phyloP scores from a whole-genome alignment of 2,329 filamentous ascomycete genomes.

The Colletotrichum agaves region DNA sequence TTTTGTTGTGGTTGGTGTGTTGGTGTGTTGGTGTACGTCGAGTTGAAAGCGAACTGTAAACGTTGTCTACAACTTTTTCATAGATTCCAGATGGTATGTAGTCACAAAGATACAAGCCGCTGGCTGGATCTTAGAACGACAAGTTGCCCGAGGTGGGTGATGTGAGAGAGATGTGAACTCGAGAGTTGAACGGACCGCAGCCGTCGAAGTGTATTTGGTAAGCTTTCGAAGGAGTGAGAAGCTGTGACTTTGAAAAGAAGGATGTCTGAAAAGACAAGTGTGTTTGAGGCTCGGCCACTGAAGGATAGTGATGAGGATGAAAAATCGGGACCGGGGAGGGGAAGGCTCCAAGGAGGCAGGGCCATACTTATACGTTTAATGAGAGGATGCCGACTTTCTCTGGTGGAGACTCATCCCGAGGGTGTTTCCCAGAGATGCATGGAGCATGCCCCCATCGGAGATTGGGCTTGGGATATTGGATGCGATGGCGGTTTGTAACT shows the following conservation, averaged over 20 bases:
- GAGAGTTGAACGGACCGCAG: slow-evolving; percentile 29
- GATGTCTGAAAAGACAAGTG: slow-evolving; percentile 36
- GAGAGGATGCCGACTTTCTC: not conserved
- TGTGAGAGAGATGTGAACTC: slow-evolving; percentile 19
- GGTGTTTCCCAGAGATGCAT: slow-evolving; percentile 36
- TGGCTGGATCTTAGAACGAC: slow-evolving; percentile 26
- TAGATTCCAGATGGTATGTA: slow-evolving; percentile 10
- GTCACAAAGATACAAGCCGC: slow-evolving; percentile 24
- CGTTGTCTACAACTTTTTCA: slow-evolving; percentile 34
- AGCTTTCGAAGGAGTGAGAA: slow-evolving; percentile 39
- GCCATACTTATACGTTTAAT: slow-evolving; percentile 30
- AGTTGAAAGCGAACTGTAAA: slow-evolving; percentile 22
- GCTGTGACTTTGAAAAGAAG: slow-evolving; percentile 31
- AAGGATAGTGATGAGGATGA: slow-evolving; percentile 36
- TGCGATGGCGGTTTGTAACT: slow-evolving; percentile 20
- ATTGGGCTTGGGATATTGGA: slow-evolving; percentile 27
- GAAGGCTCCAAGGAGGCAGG: not conserved
- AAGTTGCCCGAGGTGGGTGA: slow-evolving; percentile 22
- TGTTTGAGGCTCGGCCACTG: slow-evolving; percentile 35
- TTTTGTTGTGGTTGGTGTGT: slow-evolving; percentile 11
- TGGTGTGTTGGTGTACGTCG: slow-evolving; percentile 10
- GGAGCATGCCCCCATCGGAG: slow-evolving; percentile 30
- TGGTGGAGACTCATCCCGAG: slow-evolving; percentile 29
- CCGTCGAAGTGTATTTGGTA: slow-evolving; percentile 10
- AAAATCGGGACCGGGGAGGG: slow-evolving; percentile 13